A percentile compares a stretch with the other conserved stretches of the same genome.
phyloP scores from a whole-genome alignment of 2,329 filamentous ascomycete species.

The Pleomassaria siparia region DNA sequence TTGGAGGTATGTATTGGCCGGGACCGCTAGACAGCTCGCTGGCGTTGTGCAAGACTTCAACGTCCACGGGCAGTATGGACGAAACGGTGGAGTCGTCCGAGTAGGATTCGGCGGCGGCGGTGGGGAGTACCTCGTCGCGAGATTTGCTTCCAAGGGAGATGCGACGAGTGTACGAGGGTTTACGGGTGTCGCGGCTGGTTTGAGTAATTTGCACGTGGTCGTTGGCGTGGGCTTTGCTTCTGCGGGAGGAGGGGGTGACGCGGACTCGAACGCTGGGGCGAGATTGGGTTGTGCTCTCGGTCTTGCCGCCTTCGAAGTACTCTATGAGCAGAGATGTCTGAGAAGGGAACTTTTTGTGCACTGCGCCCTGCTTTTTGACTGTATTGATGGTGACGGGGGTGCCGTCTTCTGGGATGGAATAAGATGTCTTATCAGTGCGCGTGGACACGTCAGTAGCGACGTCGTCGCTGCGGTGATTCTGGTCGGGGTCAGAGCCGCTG shows the following conservation, averaged over 20 bases:
- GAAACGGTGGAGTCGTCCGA: constrained; percentile 79
- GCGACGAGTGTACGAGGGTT: constrained; percentile 67
- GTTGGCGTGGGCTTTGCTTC: constrained; percentile 56
- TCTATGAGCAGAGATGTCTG: constrained; percentile 93
- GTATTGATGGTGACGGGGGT: constrained; percentile 92
- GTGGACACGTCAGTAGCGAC: constrained; percentile 69
- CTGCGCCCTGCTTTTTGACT: constrained; percentile 61
- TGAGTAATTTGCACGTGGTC: constrained; percentile 88
- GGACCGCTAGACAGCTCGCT: constrained; percentile 68
- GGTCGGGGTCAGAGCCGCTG: constrained; percentile 60
- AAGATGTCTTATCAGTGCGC: constrained; percentile 69
- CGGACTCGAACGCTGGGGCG: constrained; percentile 80
- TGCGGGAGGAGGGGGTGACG: constrained; percentile 70
- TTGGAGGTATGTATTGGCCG: constrained; percentile 65
- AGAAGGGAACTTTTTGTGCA: constrained; percentile 61
- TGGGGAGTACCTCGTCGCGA: constrained; percentile 37
- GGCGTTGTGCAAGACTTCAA: constrained; percentile 76
- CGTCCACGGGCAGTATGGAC: constrained; percentile 73
- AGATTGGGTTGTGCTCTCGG: constrained; percentile 61
- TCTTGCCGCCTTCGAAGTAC: constrained; percentile 84
- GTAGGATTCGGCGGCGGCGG: constrained; percentile 63
- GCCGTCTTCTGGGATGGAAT: constrained; percentile 82
- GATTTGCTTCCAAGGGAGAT: constrained; percentile 61
- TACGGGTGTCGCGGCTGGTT: constrained; percentile 67
- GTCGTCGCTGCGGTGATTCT: constrained; percentile 50